These are phyloP conservation scores for Sutorius australiensis DNA, from an alignment of 768 basidiomycete species.

Conservation along the genomic window DNA sequence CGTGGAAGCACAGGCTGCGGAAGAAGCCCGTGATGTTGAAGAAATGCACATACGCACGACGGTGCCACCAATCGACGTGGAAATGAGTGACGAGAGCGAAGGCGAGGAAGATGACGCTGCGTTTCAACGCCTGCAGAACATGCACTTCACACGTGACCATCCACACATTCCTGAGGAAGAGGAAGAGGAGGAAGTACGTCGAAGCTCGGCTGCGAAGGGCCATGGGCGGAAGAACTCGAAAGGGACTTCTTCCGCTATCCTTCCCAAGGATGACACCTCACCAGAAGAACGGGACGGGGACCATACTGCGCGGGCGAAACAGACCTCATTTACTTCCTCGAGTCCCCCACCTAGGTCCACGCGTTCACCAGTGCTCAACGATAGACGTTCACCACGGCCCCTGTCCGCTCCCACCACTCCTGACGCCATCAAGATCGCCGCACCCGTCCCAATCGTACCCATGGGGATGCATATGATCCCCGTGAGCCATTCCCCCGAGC, in stretches of 20 bases:
- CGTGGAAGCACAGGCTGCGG: conserved; percentile 39
- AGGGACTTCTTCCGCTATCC: conserved; percentile 35
- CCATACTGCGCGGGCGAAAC: conserved; percentile 17
- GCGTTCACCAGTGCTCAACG: conserved; percentile 17
- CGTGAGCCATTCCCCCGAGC: conserved; percentile 20
- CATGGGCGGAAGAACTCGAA: conserved; percentile 20
- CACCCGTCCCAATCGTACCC: conserved; percentile 24
- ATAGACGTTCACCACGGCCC: conserved; percentile 19
- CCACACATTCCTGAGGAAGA: conserved; percentile 70
- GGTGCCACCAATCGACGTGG: conserved; percentile 68
- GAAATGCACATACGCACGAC: conserved; percentile 40
- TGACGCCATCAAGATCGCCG: conserved; percentile 19
- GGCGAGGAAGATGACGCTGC: conserved; percentile 50
- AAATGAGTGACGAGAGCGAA: conserved; percentile 81
- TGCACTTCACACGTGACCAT: conserved; percentile 43
- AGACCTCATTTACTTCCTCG: conserved; percentile 10
- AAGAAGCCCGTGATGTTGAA: conserved; percentile 51
- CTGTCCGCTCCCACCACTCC: conserved; percentile 29
- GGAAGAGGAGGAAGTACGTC: conserved; percentile 46
- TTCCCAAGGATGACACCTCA: conserved; percentile 18
- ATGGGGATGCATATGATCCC: conserved; percentile 20
- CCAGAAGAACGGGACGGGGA: conserved; percentile 3
- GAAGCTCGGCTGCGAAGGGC: conserved; percentile 22
- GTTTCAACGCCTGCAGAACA: conserved; percentile 34
- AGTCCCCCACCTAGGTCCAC: conserved; percentile 17